phyloP scores from a whole-genome alignment of 2,329 filamentous ascomycete species.

The Diplodia sapinea region DNA sequence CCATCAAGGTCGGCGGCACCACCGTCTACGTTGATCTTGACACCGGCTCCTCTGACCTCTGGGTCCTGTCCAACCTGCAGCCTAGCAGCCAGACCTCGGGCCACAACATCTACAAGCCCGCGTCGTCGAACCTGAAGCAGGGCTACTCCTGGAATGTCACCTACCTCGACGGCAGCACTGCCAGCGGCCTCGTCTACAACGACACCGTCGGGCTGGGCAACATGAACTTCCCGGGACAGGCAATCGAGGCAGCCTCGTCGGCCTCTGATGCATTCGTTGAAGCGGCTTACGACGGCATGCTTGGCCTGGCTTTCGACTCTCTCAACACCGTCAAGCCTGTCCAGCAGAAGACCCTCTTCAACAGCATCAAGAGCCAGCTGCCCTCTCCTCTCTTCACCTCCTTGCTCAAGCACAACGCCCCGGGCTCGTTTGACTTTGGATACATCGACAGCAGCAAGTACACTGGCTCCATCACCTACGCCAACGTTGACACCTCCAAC shows the following conservation, averaged over 20 bases:
- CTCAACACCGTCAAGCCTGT: constrained; percentile 63
- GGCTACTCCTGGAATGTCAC: constrained; percentile 63
- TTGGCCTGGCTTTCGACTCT: constrained; percentile 65
- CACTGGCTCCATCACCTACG: constrained; percentile 63
- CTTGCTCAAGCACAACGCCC: constrained; percentile 58
- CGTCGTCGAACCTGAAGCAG: constrained; percentile 40
- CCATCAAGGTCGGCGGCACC: constrained; percentile 64
- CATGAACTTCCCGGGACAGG: constrained; percentile 64
- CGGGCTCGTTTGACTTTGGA: constrained; percentile 62
- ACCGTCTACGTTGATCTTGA: constrained; percentile 68
- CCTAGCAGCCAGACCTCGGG: constrained; percentile 43
- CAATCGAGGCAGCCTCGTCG: constrained; percentile 67
- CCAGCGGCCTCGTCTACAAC: constrained; percentile 68
- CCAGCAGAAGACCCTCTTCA: constrained; percentile 63
- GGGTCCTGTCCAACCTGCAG: constrained; percentile 29
- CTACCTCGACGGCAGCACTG: constrained; percentile 70
- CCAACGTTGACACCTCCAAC: constrained; percentile 60
- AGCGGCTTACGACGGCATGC: constrained; percentile 61
- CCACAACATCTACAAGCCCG: constrained; percentile 64
- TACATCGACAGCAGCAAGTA: constrained; percentile 65
- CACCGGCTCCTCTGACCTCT: constrained; percentile 72
- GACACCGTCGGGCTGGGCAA: constrained; percentile 68
- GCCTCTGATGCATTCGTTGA: constrained; percentile 60
- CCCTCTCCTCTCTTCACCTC: constrained; percentile 63
- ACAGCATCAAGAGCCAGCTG: constrained; percentile 61